Evolutionary conservation across 2,329 filamentous ascomycete species (phyloP).

Genomic region (Trichophyton mentagrophytes): DNA sequence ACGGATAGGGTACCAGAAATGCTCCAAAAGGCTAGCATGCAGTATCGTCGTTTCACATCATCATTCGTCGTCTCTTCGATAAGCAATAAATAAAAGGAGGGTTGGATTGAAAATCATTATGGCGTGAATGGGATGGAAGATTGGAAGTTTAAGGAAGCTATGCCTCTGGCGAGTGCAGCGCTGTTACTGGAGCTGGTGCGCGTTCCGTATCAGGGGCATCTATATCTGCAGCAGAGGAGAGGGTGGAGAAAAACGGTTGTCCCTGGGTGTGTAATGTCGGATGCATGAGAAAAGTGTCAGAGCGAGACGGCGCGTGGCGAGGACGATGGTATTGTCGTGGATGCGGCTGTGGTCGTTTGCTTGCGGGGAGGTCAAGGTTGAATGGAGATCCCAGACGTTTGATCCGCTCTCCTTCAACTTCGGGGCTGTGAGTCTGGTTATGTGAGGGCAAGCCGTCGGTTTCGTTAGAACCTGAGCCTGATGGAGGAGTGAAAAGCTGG

Average conservation of each 20-base stretch:
- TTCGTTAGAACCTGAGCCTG: slow-evolving; percentile 19
- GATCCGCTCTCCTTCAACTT: slow-evolving; percentile 22
- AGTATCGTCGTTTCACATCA: neutral
- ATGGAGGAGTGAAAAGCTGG: slow-evolving; percentile 42
- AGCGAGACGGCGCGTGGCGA: slow-evolving; percentile 32
- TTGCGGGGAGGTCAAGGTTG: slow-evolving; percentile 27
- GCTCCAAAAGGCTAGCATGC: neutral
- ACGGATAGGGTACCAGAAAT: neutral
- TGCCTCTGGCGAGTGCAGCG: neutral
- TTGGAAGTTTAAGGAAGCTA: neutral
- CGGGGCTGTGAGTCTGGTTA: slow-evolving; percentile 12
- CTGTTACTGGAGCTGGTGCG: neutral
- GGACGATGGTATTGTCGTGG: slow-evolving; percentile 18
- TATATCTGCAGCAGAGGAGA: neutral
- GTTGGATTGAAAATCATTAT: neutral
- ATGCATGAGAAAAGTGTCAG: slow-evolving; percentile 29
- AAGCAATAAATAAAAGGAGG: neutral
- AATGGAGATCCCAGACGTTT: slow-evolving; percentile 39
- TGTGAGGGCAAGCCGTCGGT: slow-evolving; percentile 9
- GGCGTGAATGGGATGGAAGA: neutral
- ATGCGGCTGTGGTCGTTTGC: slow-evolving; percentile 12
- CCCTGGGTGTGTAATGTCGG: neutral
- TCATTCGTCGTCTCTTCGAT: neutral
- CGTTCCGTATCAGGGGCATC: neutral
- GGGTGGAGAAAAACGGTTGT: neutral